A percentile compares a stretch with the other conserved stretches of the same genome.
Conservation (phyloP, 495 filamentous ascomycete species). For the Chaetomium fimeti region DNA sequence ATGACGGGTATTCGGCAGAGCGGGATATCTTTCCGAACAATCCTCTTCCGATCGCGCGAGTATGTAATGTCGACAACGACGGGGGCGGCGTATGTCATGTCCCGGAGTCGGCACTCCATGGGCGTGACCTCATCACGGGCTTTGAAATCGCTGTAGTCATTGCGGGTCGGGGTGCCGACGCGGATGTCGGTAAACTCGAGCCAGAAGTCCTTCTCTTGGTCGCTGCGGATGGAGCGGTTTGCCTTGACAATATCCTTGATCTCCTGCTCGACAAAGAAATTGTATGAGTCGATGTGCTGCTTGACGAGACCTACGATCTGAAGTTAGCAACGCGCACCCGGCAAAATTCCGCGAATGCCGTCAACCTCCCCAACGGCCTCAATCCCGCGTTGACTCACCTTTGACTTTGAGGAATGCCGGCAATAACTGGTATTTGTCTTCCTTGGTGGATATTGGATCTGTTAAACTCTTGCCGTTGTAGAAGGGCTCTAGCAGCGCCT, state of each 20-base stretch:
- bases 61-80: conserved; percentile 89
- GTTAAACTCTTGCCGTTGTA: conserved; percentile 93
- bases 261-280: conserved; percentile 92
- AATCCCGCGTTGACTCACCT: conserved; percentile 41
- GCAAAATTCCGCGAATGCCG: not conserved
- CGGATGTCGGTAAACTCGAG: conserved; percentile 88
- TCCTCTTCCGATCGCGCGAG: conserved; percentile 67
- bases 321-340: not conserved
- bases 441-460: conserved; percentile 85
- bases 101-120: conserved; percentile 91
- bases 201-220: conserved; percentile 83
- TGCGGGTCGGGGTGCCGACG: conserved; percentile 71
- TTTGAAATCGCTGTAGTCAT: conserved; percentile 64
- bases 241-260: conserved; percentile 93
- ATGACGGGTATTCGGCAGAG: conserved; percentile 95
- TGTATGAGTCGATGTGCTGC: conserved; percentile 93
- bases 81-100: conserved; percentile 92
- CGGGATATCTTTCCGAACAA: conserved; percentile 65
- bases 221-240: conserved; percentile 79
- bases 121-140: conserved; percentile 69
- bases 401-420: conserved; percentile 98
- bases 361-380: not conserved
- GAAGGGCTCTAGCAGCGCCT: conserved; percentile 88
- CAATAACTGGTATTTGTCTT: conserved; percentile 94
- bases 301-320: conserved; percentile 33